Base-by-base conservation (phyloP, 2,329 filamentous ascomycete species). In the Xylariales sp. region DNA sequence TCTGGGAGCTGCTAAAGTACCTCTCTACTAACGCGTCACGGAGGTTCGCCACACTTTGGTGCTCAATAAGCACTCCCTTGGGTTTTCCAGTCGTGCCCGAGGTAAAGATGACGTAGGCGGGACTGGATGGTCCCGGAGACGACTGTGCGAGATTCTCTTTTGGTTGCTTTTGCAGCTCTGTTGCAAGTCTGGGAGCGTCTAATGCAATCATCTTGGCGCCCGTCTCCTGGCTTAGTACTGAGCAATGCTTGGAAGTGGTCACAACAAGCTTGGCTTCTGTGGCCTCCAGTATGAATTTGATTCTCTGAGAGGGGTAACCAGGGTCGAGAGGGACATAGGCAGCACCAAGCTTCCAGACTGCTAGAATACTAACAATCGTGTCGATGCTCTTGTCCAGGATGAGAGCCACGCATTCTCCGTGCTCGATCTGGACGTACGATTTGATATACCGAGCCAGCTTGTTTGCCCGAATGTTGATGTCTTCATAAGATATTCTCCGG, bases 11-110 rank as follows among this genome's bases (percentile, higher is more conserved):
- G 2, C 50, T 50, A 1, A 85, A 83, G 52, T 94, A 95, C 0
- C 86, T 63, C 3, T 69, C 63, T 3, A 72, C 69, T 6, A 95
- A 67, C 8, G 76, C 69, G n/a, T 77, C 67, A 13, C 95, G 66
- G 46, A 94, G 91, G 56, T 83, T 85, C 39, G 83, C 67, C 28
- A 95, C 72, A 49, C 88, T 94, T 25, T 74, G 65, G 46, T 43
- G 40, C 16, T 35, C 31, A 5, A 37, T n/a, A 11, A 40, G 14
- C 21, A 33, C 25, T 6, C 40, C 40, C 19, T 43, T 43, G 4
- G 40, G 40, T 10, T 25, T 12, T 4, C 40, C 40, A 4, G 40
- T 43, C 17, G 20, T 36, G 6, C 40, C 40, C 4, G 37, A 40
- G 8, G 37, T 43, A 13, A 36, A 43, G 11, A 40, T 30, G 16